A percentile compares a stretch with the other conserved stretches of the same genome.
Evolutionary conservation across 139 green algal species (phyloP).

Genomic region (Tetraselmis striata): DNA sequence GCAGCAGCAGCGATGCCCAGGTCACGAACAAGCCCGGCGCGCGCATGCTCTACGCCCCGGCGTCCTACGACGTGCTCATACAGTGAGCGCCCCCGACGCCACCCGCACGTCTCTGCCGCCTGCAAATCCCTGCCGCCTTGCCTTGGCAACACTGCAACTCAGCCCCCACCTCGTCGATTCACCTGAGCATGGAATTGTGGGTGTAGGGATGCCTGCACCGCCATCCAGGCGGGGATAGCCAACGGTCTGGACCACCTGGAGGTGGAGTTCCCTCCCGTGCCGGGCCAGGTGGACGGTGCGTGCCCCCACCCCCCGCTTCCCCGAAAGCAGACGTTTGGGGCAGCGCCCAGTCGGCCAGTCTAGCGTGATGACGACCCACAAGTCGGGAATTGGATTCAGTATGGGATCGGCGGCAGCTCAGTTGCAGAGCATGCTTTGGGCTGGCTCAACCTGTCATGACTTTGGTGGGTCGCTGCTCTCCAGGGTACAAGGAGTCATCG

Average conservation of each 20-base stretch:
- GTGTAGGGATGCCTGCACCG: constrained; percentile 49
- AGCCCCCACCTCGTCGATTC: too few relatives aligned
- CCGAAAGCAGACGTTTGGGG: background rate
- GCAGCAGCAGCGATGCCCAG: background rate
- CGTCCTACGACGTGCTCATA: background rate
- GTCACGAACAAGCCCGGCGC: background rate
- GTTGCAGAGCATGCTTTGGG: too few relatives aligned
- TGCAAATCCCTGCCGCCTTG: too few relatives aligned
- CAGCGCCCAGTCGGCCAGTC: background rate
- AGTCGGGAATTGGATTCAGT: too few relatives aligned
- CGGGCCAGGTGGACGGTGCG: constrained; percentile 11
- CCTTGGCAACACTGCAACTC: too few relatives aligned
- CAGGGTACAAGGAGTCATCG: constrained; percentile 79
- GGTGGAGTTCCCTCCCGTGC: constrained; percentile 83
- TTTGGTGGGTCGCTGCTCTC: constrained; percentile 40
- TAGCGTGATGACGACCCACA: background rate
- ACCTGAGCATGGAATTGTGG: too few relatives aligned
- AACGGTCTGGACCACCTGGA: constrained; percentile 66
- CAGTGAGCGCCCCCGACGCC: too few relatives aligned
- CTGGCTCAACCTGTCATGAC: constrained; percentile 20
- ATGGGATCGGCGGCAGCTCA: too few relatives aligned
- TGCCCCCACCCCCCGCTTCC: background rate
- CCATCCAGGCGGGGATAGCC: constrained; percentile 48
- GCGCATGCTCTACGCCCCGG: background rate
- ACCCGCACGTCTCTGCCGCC: too few relatives aligned